Base-by-base conservation (phyloP, 140 eudicot genomes). In the Erigeron philadelphicus region DNA sequence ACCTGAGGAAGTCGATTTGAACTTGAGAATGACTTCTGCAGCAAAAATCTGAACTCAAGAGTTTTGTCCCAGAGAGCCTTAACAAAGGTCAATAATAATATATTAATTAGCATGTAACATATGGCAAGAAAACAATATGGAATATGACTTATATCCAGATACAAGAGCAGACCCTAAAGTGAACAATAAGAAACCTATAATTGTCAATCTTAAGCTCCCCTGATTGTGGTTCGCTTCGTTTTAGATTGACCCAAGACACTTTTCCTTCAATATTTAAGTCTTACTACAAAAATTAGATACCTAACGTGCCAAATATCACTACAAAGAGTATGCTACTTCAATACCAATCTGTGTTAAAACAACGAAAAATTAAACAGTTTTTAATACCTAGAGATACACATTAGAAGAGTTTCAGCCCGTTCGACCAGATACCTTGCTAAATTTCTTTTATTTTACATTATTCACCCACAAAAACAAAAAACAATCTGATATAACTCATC, bases 11-110 rank as follows among this genome's bases (percentile, higher is more conserved):
- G 90, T 80, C 90, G 83, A 75, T 89, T 93, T 42, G 90, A 83
- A 64, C 76, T 79, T 62, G 93, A 71, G 21, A 81, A 93, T 47
- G 90, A 61, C 71, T 89, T 93, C 67, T 93, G 98, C 67, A 93
- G 81, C 86, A 86, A 78, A 79, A 89, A 81, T 80, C 98, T 86
- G 65, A 89, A 66, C 79, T 93, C 98, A 15, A 93, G 96, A 44
- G 87, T 81, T 84, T 84, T 93, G 80, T 86, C 96, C 98, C 98
- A 93, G 0, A 93, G 83, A 78, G 95, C 96, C 98, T 93, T 65
- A 49, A 84, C 44, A 65, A 68, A 44, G 58, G 49, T 54, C 38
- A 45, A 13, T 11, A 60, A 47, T 44, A 48, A 12, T 46, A 11
- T 18, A 70, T 72, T 41, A 68, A 69, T 63, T 11, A 56, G 52